These are phyloP conservation scores for Naumovozyma castellii DNA, from an alignment of 805 yeast genomes.

Conservation along the genomic window DNA sequence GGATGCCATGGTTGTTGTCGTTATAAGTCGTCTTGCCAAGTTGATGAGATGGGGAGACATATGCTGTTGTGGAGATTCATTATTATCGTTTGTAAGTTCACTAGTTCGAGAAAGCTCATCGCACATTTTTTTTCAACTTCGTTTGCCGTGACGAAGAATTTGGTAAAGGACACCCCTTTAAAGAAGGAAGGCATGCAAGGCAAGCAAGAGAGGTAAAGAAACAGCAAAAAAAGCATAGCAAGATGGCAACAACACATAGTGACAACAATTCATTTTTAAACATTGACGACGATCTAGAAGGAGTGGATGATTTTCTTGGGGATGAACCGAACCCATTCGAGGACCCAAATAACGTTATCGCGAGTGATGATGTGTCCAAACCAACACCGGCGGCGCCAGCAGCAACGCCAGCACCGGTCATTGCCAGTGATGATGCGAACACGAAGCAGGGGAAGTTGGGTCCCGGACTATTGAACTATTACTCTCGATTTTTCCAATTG, in stretches of 20 bases:
- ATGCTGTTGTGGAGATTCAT: background rate
- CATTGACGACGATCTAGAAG: conserved; percentile 21
- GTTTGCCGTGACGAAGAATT: background rate
- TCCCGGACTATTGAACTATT: conserved; percentile 21
- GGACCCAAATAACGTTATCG: conserved; percentile 2
- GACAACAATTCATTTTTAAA: conserved; percentile 4
- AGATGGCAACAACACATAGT: background rate
- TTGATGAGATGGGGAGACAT: too few relatives aligned
- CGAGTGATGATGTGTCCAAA: background rate
- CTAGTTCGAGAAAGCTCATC: background rate
- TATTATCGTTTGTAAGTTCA: too few relatives aligned
- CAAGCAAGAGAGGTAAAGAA: too few relatives aligned
- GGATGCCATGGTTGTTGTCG: background rate
- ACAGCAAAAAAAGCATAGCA: too few relatives aligned
- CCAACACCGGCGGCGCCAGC: conserved; percentile 3
- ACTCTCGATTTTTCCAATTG: conserved; percentile 20
- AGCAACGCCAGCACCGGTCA: conserved; percentile 1
- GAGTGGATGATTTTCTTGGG: conserved; percentile 19
- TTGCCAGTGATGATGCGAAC: background rate
- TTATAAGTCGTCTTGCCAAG: too few relatives aligned
- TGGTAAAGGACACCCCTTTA: too few relatives aligned
- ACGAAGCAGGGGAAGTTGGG: conserved; percentile 6
- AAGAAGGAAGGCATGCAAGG: too few relatives aligned
- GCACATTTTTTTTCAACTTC: background rate
- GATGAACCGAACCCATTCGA: conserved; percentile 18